Percentiles rank a stretch among this genome's conserved stretches.
phyloP scores from a whole-genome alignment of 768 basidiomycete genomes.

The Auriculariales sp. region DNA sequence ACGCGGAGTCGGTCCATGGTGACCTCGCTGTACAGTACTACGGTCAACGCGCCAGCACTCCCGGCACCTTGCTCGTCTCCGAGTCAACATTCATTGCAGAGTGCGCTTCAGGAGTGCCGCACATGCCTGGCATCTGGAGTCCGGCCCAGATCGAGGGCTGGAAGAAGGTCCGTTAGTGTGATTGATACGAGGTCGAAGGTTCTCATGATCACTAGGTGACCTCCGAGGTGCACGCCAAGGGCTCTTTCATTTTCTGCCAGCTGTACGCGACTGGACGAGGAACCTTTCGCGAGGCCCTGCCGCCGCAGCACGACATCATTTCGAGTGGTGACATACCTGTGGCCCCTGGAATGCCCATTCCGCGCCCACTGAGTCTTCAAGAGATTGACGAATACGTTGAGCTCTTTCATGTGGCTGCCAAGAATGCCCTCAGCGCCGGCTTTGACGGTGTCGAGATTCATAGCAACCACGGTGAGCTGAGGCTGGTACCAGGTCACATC shows the following conservation, averaged over 20 bases:
- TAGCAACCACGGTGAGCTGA: conserved; percentile 6
- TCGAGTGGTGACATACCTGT: background rate
- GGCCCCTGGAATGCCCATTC: background rate
- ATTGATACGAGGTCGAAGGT: background rate
- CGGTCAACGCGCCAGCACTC: conserved; percentile 1
- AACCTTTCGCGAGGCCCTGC: conserved; percentile 9
- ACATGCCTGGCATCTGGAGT: conserved; percentile 20
- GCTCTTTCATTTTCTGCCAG: conserved; percentile 38
- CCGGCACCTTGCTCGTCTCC: conserved; percentile 15
- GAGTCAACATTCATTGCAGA: conserved; percentile 36
- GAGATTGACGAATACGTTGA: conserved; percentile 21
- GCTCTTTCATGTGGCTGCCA: conserved; percentile 18
- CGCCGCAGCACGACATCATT: background rate
- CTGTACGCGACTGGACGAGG: conserved; percentile 42
- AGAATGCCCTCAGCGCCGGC: conserved; percentile 22
- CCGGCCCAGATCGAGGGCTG: conserved; percentile 20
- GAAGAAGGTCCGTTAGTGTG: conserved; percentile 10
- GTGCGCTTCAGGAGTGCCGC: conserved; percentile 30
- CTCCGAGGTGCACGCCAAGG: conserved; percentile 39
- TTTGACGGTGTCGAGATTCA: conserved; percentile 30
- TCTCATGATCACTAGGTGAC: conserved; percentile 26
- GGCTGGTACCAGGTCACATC: no score
- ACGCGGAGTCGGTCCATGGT: background rate
- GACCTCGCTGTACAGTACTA: conserved; percentile 2
- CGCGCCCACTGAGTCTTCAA: conserved; percentile 4